Evolutionary conservation across 768 basidiomycete species (phyloP).

Genomic region (Podaxis sp.): DNA sequence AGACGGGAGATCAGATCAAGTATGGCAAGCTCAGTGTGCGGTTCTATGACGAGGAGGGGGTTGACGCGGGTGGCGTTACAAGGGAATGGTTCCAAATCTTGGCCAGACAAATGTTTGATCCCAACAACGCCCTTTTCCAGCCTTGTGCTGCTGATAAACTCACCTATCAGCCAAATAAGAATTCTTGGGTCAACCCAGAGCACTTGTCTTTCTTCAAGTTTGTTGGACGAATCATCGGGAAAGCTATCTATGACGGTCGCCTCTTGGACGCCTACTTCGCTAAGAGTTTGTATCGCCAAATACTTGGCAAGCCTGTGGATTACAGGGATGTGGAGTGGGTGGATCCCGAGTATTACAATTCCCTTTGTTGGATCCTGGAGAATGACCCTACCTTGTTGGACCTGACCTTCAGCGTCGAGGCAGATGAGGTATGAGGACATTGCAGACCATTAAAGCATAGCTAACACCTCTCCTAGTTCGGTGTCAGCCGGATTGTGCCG

Average conservation of each 20-base stretch:
- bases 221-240: conserved; percentile 95
- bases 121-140: conserved; percentile 97
- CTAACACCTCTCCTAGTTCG: conserved; percentile 54
- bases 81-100: conserved; percentile 99
- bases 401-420: conserved; percentile 92
- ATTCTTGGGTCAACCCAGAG: conserved; percentile 91
- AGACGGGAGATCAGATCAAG: conserved; percentile 94
- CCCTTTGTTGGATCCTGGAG: conserved; percentile 95
- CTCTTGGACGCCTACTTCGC: conserved; percentile 98
- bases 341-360: conserved; percentile 98
- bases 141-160: conserved; percentile 93
- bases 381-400: conserved; percentile 88
- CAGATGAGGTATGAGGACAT: conserved; percentile 66
- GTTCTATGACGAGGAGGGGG: conserved; percentile 96
- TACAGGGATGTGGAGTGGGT: conserved; percentile 97
- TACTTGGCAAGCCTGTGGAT: conserved; percentile 91
- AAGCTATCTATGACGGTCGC: conserved; percentile 95
- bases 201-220: conserved; percentile 98
- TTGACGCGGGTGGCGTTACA: conserved; percentile 97
- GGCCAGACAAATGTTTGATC: conserved; percentile 98
- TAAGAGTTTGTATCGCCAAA: conserved; percentile 91
- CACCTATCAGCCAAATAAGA: conserved; percentile 95
- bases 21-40: conserved; percentile 95
- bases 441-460: background rate
- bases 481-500: conserved; percentile 81